Evolutionary conservation across 2,329 filamentous ascomycete genomes (phyloP).

Genomic region (Cercospora sp.): DNA sequence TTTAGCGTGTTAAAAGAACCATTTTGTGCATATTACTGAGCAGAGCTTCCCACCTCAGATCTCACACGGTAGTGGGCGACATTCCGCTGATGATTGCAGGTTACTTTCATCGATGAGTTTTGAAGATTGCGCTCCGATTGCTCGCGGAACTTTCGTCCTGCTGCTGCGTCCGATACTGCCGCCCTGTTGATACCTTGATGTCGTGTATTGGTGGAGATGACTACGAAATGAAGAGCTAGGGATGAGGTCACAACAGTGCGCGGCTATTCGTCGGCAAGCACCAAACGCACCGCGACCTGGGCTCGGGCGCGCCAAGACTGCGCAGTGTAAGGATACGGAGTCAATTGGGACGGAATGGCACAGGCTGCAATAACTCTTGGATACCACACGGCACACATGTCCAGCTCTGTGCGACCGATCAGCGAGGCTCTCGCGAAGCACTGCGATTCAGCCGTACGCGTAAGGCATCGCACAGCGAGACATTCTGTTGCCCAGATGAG

Average conservation of each 20-base stretch:
- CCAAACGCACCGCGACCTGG: neutral
- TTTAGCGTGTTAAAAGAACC: slow-evolving; percentile 20
- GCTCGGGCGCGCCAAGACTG: neutral
- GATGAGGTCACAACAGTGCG: neutral
- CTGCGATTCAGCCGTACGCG: too few relatives aligned
- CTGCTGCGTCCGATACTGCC: neutral
- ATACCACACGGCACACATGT: neutral
- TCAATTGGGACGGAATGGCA: neutral
- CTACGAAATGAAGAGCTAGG: neutral
- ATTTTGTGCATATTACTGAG: slow-evolving; percentile 12
- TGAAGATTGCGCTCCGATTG: too few relatives aligned
- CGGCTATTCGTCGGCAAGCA: neutral
- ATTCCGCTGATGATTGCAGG: neutral
- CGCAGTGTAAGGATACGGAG: neutral
- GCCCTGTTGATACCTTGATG: neutral
- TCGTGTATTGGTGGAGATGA: neutral
- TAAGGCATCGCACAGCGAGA: neutral
- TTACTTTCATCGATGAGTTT: neutral
- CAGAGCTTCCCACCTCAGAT: neutral
- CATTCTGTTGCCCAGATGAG: neutral
- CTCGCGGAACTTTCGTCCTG: too few relatives aligned
- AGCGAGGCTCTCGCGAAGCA: neutral
- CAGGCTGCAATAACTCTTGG: neutral
- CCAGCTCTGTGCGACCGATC: neutral
- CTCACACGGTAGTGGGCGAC: neutral